Conservation (phyloP, 148 eudicot species). For the Diospyros kaki region DNA sequence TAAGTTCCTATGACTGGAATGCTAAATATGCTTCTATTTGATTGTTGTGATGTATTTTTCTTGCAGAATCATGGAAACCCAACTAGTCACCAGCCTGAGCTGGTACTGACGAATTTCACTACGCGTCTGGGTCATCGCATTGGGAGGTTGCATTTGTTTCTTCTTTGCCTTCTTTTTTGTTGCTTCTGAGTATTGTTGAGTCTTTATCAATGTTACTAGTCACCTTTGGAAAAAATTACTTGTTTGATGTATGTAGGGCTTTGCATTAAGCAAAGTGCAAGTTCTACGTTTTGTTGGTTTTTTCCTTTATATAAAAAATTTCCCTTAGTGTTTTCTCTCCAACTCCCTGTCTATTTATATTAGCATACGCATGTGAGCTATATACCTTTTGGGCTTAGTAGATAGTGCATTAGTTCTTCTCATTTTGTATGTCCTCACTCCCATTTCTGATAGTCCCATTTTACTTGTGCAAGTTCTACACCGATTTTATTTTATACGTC, state of each 20-base stretch:
- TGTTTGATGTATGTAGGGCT: neutral
- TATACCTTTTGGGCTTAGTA: neutral
- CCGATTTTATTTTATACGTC: no score
- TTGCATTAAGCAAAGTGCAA: neutral
- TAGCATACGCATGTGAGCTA: neutral
- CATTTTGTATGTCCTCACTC: neutral
- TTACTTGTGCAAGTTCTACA: neutral
- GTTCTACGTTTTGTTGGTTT: neutral
- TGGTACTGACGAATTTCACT: slow-evolving; percentile 77
- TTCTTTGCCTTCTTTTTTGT: neutral
- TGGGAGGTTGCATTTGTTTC: slow-evolving; percentile 47
- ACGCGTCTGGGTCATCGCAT: slow-evolving; percentile 67
- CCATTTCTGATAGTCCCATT: neutral
- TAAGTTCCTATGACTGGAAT: neutral
- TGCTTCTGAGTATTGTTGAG: neutral
- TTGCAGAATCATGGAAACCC: slow-evolving; percentile 97
- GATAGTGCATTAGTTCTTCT: no score
- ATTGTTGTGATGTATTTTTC: slow-evolving; percentile 6
- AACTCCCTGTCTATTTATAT: neutral
- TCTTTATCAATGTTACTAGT: neutral
- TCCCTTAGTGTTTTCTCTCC: neutral
- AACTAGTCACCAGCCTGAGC: slow-evolving; percentile 86
- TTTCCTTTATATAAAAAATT: neutral
- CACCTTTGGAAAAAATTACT: neutral
- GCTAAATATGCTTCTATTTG: neutral